Base-by-base conservation (phyloP, 83 land plant genomes). In the Larix sibirica region DNA sequence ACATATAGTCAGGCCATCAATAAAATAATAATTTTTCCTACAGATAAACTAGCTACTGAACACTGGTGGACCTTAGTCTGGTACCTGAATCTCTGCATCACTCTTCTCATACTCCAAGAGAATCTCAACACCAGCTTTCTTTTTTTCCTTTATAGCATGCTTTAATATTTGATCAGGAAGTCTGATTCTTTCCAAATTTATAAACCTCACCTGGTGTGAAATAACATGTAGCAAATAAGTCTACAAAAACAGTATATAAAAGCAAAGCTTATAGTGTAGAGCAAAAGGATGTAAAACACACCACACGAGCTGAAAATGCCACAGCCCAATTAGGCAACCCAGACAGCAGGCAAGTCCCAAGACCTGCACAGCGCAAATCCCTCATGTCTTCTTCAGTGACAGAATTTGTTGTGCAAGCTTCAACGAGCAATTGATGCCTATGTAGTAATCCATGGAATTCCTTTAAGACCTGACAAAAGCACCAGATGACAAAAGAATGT, bases 71-170 rank as follows among this genome's bases (percentile, higher is more conserved):
- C 24, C 28, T 68, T 42, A 66, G 79, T 26, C 64, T 77, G 59
- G 16, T 74, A 96, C 99, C 97, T 97, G 99, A 85, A 91, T 81
- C 84, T 97, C 97, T 78, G 98, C 96, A 70, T 97, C 99, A 81
- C 81, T 83, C 81, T 86, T 94, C 64, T 94, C 98, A 54, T 77
- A 85, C 76, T 95, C 98, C 83, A 87, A 77, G 58, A 80, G 62
- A 60, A 87, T 82, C 13, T 91, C 91, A 28, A 90, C 58, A 76
- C 92, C 85, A 58, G 83, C 88, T 86, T 93, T 92, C 84, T 83
- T 85, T 85, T 94, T 94, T 65, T 92, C 93, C 82, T 91, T 92
- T 75, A 88, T 54, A 76, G 84, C 91, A 87, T 88, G 93, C 88
- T 84, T 91, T 24, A 98, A 54, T 78, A 98, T 93, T 81, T 93